Base-by-base conservation (phyloP, 768 basidiomycete species). In the Tricholoma matsutake region DNA sequence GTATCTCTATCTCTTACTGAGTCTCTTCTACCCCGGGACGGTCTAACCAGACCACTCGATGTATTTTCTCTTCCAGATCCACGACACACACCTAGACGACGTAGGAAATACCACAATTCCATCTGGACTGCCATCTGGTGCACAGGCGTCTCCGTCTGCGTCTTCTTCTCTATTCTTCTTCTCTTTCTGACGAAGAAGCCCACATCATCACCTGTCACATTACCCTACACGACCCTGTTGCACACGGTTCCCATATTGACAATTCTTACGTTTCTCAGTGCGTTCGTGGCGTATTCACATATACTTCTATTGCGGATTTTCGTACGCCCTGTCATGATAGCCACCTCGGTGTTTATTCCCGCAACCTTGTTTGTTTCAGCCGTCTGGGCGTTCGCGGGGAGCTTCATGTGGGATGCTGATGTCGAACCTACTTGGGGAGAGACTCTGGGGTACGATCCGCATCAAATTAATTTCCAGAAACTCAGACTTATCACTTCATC, bases 1-100 rank as follows among this genome's bases (percentile, higher is more conserved):
- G 75, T 81, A 35, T 84, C 86, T n/a, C 74, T 88, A 58, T 86
- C 88, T 13, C 76, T 94, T n/a, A 91, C 89, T 3, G 85, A 92
- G 67, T 92, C 92, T 3, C 77, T 94, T 6, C 79, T 94, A 6
- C 92, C 90, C 16, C 76, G 91, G 59, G 90, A 91, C 62, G 89
- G 89, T 29, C 76, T 76, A 45, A 72, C 83, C 20, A 81, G 88
- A 53, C 83, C 88, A 4, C 66, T 86, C 18, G 86, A 89, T 72
- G 82, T 87, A 34, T 94, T 94, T 73, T 85, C 85, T 28, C 79
- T 93, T 13, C 92, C 91, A 3, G 89, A 92, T 67, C 89, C 89
- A 22, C 82, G 87, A 49, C 84, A 89, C 65, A 76, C 81, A n/a
- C 81, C 85, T 18, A 78, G 83, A 60, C 76, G 79, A 32, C 84